Conservation (phyloP, 495 filamentous ascomycete genomes). For the Apiosordaria backusii region DNA sequence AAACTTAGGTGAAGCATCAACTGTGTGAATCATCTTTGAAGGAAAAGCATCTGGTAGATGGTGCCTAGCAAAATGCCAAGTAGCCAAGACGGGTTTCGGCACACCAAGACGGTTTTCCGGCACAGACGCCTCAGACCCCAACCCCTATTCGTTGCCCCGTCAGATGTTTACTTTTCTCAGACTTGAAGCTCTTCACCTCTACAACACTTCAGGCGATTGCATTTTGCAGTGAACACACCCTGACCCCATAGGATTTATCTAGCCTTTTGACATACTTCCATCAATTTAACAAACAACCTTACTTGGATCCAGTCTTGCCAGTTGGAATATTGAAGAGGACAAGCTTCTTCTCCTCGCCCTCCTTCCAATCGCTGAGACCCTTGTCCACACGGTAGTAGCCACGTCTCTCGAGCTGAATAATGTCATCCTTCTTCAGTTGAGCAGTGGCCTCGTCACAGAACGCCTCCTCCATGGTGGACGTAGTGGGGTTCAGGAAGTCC, state of each 20-base stretch:
- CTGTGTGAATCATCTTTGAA: neutral
- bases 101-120: neutral
- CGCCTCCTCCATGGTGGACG: constrained; percentile 70
- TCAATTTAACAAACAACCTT: neutral
- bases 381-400: constrained; percentile 83
- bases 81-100: neutral
- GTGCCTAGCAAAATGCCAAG: neutral
- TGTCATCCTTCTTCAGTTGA: constrained; percentile 71
- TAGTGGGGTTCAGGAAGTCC: constrained; percentile 72
- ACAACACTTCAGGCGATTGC: neutral
- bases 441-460: constrained; percentile 78
- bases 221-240: neutral
- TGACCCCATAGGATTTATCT: neutral
- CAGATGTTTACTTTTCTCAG: neutral
- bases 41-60: neutral
- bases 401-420: constrained; percentile 92
- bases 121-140: neutral
- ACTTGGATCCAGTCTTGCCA: constrained; percentile 34
- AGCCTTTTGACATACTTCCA: neutral
- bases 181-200: neutral
- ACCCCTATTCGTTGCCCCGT: neutral
- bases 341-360: constrained; percentile 53
- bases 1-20: neutral
- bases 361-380: constrained; percentile 41
- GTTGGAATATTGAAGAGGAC: constrained; percentile 79